Percentiles rank a stretch among this genome's conserved stretches.
Evolutionary conservation across 2,329 filamentous ascomycete species (phyloP).

Genomic region (Aspergillus neoniger): DNA sequence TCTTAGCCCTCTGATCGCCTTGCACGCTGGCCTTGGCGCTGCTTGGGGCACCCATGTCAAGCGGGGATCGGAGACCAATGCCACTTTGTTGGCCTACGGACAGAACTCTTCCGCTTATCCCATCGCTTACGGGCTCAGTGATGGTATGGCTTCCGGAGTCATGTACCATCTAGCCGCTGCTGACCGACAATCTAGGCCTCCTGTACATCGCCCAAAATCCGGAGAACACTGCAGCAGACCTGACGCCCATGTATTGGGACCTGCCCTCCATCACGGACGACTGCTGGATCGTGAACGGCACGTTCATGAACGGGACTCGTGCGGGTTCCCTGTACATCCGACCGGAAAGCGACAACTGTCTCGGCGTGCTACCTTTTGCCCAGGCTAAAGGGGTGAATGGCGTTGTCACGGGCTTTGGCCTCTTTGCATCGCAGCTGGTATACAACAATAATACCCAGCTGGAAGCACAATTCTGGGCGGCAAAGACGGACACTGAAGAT

Average conservation of each 20-base stretch:
- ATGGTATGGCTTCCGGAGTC: background rate
- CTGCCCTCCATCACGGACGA: constrained; percentile 2
- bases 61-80: background rate
- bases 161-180: background rate
- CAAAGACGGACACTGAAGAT: background rate
- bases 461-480: constrained; percentile 1
- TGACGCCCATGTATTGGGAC: background rate
- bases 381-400: background rate
- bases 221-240: background rate
- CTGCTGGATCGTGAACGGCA: constrained; percentile 4
- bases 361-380: background rate
- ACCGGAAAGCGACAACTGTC: background rate
- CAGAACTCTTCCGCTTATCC: background rate
- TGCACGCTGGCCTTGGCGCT: background rate
- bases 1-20: background rate
- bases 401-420: background rate
- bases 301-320: background rate
- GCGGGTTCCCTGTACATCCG: constrained; percentile 1
- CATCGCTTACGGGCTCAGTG: background rate
- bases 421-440: constrained; percentile 4
- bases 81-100: background rate
- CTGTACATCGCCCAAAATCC: background rate
- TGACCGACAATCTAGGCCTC: background rate
- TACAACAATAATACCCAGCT: background rate
- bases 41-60: background rate